These are phyloP conservation scores for Hyaloscypha bicolor DNA, from an alignment of 495 filamentous ascomycete species.

Conservation along the genomic window DNA sequence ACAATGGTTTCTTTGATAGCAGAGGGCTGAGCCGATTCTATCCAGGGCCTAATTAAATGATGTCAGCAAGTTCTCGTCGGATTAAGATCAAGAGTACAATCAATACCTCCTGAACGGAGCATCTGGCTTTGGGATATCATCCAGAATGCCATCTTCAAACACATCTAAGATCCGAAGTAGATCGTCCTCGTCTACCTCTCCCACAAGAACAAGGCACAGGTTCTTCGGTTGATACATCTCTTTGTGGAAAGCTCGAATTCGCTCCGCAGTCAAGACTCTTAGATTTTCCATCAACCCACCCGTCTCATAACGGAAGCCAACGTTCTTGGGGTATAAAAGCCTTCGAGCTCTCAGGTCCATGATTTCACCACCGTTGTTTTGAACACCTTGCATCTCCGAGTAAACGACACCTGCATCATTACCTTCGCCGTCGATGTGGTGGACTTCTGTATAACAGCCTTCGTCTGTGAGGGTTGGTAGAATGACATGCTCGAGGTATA, in stretches of 20 bases:
- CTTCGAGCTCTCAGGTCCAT: slow-evolving; percentile 80
- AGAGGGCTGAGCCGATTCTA: slow-evolving; percentile 79
- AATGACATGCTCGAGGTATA: slow-evolving; percentile 95
- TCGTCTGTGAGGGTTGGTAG: slow-evolving; percentile 90
- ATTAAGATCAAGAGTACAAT: too few relatives aligned
- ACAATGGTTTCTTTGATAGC: slow-evolving; percentile 67
- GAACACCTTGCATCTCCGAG: slow-evolving; percentile 96
- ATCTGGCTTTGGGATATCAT: slow-evolving; percentile 72
- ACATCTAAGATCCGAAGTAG: slow-evolving; percentile 79
- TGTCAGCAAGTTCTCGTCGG: not conserved
- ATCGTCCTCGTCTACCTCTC: slow-evolving; percentile 82
- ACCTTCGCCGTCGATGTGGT: slow-evolving; percentile 89
- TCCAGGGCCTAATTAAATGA: slow-evolving; percentile 66
- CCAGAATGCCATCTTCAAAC: slow-evolving; percentile 85
- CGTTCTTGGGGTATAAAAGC: slow-evolving; percentile 81
- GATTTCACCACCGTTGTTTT: slow-evolving; percentile 79
- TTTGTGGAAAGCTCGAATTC: slow-evolving; percentile 89
- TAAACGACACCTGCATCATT: slow-evolving; percentile 98
- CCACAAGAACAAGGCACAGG: slow-evolving; percentile 84
- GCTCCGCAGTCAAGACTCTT: slow-evolving; percentile 79
- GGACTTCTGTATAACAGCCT: slow-evolving; percentile 92
- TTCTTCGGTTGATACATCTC: slow-evolving; percentile 99
- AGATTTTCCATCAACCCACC: slow-evolving; percentile 95
- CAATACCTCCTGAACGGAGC: slow-evolving; percentile 69
- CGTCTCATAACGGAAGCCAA: slow-evolving; percentile 95